Conservation (phyloP, 176 grass and related monocot species). For the Aegilops tauschii region DNA sequence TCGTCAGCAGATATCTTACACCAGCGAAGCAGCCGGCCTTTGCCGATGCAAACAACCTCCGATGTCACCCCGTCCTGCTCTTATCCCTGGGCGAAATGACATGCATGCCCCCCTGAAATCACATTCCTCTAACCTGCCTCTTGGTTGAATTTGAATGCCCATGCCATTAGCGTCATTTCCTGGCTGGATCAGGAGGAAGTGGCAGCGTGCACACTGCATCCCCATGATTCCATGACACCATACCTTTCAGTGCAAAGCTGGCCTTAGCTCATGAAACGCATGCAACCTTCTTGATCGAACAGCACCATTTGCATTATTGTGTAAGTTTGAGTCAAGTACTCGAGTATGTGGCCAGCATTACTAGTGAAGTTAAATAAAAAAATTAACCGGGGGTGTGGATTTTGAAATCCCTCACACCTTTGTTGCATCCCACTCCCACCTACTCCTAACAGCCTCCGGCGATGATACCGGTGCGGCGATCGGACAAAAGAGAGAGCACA, state of each 20-base stretch:
- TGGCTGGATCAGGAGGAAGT: not conserved
- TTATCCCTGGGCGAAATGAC: not conserved
- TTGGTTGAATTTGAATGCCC: not conserved
- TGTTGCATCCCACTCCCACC: conserved; percentile 52
- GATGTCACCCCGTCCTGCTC: not conserved
- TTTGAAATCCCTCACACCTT: conserved; percentile 46
- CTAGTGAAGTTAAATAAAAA: not conserved
- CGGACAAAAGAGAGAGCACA: not conserved
- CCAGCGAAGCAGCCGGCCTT: conserved; percentile 19
- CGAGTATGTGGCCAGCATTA: not conserved
- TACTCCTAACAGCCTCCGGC: conserved; percentile 62
- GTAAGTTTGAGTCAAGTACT: not conserved
- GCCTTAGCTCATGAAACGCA: too few relatives aligned
- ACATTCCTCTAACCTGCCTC: too few relatives aligned
- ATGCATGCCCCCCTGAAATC: not conserved
- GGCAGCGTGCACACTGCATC: not conserved
- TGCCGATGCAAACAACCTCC: conserved; percentile 23
- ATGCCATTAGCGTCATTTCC: not conserved
- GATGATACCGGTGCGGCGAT: conserved; percentile 26
- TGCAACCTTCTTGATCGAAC: too few relatives aligned
- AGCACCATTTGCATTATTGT: not conserved
- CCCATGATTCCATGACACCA: not conserved
- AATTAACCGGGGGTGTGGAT: not conserved
- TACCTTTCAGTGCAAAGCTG: not conserved
- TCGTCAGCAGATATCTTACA: conserved; percentile 30